Conservation (phyloP, 2,329 filamentous ascomycete species). For the Hypocrella siamensis region DNA sequence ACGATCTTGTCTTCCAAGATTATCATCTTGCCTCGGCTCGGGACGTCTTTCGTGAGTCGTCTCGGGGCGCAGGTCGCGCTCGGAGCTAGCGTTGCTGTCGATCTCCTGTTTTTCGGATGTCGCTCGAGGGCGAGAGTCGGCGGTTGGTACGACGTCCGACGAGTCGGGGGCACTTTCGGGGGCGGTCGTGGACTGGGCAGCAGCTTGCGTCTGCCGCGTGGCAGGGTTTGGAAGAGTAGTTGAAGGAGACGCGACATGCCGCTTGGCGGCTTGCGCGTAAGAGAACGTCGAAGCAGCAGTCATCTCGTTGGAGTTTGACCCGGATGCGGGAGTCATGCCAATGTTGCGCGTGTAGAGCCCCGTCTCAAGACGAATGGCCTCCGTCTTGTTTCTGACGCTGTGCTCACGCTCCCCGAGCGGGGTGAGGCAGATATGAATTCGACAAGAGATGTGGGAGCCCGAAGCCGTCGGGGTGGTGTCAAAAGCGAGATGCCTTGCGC, state of each 20-base stretch:
- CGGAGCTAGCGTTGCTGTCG: constrained; percentile 19
- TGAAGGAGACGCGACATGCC: constrained; percentile 34
- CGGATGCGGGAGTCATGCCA: constrained; percentile 11
- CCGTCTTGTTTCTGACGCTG: constrained; percentile 4
- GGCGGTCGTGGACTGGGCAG: constrained; percentile 11
- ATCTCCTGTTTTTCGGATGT: constrained; percentile 17
- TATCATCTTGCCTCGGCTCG: constrained; percentile 22
- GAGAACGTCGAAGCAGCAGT: constrained; percentile 55
- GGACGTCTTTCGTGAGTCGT: constrained; percentile 15
- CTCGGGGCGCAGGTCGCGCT: constrained; percentile 20
- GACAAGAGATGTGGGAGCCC: too few relatives aligned
- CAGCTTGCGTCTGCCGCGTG: constrained; percentile 10
- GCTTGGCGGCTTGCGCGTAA: constrained; percentile 90
- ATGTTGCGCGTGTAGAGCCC: constrained; percentile 1
- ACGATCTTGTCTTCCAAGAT: constrained; percentile 20
- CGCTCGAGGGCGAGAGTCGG: constrained; percentile 8
- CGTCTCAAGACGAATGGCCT: background rate
- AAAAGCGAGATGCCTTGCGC: too few relatives aligned
- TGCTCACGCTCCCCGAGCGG: constrained; percentile 7
- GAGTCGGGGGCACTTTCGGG: constrained; percentile 12
- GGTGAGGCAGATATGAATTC: constrained; percentile 3
- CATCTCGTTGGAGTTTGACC: constrained; percentile 24
- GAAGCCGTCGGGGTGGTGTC: too few relatives aligned
- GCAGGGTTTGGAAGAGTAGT: constrained; percentile 11
- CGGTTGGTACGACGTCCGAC: constrained; percentile 9